These are phyloP conservation scores for Centaurea solstitialis DNA, from an alignment of 129 eudicot genomes.

Conservation along the genomic window DNA sequence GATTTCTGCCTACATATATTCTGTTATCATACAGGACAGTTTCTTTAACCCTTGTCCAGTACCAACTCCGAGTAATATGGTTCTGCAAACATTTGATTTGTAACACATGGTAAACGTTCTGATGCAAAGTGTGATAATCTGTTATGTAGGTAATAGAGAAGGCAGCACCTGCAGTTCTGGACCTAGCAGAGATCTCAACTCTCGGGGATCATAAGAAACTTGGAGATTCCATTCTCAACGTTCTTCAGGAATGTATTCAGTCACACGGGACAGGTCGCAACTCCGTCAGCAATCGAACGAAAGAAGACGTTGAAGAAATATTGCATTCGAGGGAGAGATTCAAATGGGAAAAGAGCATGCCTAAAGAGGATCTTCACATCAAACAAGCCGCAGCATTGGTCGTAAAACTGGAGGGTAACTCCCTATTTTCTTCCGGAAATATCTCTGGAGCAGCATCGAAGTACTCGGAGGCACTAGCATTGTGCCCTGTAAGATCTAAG, in stretches of 20 bases:
- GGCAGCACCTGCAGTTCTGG: slow-evolving; percentile 80
- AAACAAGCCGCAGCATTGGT: slow-evolving; percentile 97
- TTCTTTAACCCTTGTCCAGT: neutral
- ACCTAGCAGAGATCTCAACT: slow-evolving; percentile 79
- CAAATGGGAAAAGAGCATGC: slow-evolving; percentile 86
- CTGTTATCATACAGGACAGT: neutral
- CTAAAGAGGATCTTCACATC: slow-evolving; percentile 96
- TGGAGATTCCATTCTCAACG: slow-evolving; percentile 82
- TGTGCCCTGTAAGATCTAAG: slow-evolving; percentile 88
- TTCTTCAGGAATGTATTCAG: slow-evolving; percentile 81
- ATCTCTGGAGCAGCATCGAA: slow-evolving; percentile 90
- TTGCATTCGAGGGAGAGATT: slow-evolving; percentile 60
- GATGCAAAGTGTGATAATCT: neutral
- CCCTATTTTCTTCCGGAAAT: slow-evolving; percentile 83
- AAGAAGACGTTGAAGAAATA: slow-evolving; percentile 73
- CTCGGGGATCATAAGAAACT: slow-evolving; percentile 91
- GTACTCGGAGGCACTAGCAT: slow-evolving; percentile 81
- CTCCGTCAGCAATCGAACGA: slow-evolving; percentile 51
- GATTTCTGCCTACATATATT: neutral
- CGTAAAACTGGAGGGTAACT: slow-evolving; percentile 93
- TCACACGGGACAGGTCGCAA: slow-evolving; percentile 66
- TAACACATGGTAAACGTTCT: slow-evolving; percentile 12
- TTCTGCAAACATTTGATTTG: neutral
- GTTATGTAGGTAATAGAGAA: slow-evolving; percentile 71
- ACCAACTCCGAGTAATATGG: slow-evolving; percentile 2